A percentile compares a stretch with the other conserved stretches of the same genome.
Evolutionary conservation across 768 basidiomycete genomes (phyloP).

Genomic region (Rhodosporidiobolus odoratus): DNA sequence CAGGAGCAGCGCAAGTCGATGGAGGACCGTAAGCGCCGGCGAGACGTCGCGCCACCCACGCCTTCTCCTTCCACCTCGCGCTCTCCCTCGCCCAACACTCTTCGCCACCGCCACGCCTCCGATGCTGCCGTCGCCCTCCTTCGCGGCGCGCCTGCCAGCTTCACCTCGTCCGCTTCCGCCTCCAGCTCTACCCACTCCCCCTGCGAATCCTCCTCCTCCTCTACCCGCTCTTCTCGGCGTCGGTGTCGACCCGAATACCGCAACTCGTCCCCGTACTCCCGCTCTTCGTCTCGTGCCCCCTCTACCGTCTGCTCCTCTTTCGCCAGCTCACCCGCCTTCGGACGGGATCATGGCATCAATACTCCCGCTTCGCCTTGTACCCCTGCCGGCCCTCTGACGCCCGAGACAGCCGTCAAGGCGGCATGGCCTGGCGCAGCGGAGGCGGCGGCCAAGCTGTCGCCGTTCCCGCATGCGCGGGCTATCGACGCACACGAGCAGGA

Average conservation of each 20-base stretch:
- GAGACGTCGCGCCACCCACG: conserved; percentile 19
- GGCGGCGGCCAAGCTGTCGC: conserved; percentile 6
- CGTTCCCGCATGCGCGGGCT: conserved; percentile 5
- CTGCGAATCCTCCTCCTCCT: conserved; percentile 11
- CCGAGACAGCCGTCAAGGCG: conserved; percentile 24
- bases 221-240: conserved; percentile 14
- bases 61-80: conserved; percentile 32
- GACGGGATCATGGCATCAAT: conserved; percentile 18
- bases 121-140: conserved; percentile 42
- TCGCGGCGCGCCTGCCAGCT: conserved; percentile 10
- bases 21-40: conserved; percentile 36
- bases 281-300: conserved; percentile 27
- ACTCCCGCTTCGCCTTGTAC: conserved; percentile 29
- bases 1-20: conserved; percentile 25
- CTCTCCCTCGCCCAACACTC: conserved; percentile 33
- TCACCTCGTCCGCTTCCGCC: conserved; percentile 6
- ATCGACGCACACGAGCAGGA: background rate
- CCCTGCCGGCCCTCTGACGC: conserved; percentile 29
- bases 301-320: conserved; percentile 28
- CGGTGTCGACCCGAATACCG: conserved; percentile 13
- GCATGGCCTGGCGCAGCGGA: background rate
- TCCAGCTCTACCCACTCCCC: background rate
- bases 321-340: conserved; percentile 21
- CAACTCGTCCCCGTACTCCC: conserved; percentile 21
- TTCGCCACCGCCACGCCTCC: conserved; percentile 39